phyloP scores from a whole-genome alignment of 805 yeast species.

The Starmerella riodocensis region DNA sequence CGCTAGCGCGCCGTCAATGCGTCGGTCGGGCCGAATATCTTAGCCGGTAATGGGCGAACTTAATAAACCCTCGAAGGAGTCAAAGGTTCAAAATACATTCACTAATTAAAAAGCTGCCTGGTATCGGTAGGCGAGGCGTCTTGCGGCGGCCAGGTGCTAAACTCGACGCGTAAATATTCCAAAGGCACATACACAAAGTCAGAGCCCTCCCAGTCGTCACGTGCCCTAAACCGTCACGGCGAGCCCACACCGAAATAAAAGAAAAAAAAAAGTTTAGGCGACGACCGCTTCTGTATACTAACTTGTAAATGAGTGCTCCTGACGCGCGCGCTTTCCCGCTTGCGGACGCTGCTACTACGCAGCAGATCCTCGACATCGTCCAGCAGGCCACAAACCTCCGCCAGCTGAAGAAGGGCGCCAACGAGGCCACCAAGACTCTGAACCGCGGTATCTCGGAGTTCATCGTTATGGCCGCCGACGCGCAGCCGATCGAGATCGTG shows the following conservation, averaged over 20 bases:
- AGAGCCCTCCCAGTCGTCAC: too few species aligned
- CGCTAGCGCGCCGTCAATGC: too few species aligned
- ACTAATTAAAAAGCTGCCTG: too few species aligned
- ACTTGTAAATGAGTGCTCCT: conserved; percentile 28
- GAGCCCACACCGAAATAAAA: neutral
- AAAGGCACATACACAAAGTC: too few species aligned
- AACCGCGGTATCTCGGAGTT: conserved; percentile 99
- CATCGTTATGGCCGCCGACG: conserved; percentile 99
- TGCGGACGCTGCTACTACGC: conserved; percentile 89
- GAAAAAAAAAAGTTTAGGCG: neutral
- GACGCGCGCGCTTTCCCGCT: conserved; percentile 98
- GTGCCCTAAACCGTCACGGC: too few species aligned
- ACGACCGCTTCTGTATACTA: neutral
- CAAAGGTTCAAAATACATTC: too few species aligned
- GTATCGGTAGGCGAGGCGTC: too few species aligned
- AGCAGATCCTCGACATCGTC: conserved; percentile 93
- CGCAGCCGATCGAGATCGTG: conserved; percentile 97
- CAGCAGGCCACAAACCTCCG: conserved; percentile 97
- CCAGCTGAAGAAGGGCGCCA: conserved; percentile 99
- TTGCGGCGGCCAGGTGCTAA: too few species aligned
- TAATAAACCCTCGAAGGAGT: too few species aligned
- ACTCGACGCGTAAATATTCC: too few species aligned
- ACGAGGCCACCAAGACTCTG: conserved; percentile 97
- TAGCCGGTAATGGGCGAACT: too few species aligned
- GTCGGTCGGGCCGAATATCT: too few species aligned